Base-by-base conservation (phyloP, 495 filamentous ascomycete genomes). In the Rhizodiscina lignyota region DNA sequence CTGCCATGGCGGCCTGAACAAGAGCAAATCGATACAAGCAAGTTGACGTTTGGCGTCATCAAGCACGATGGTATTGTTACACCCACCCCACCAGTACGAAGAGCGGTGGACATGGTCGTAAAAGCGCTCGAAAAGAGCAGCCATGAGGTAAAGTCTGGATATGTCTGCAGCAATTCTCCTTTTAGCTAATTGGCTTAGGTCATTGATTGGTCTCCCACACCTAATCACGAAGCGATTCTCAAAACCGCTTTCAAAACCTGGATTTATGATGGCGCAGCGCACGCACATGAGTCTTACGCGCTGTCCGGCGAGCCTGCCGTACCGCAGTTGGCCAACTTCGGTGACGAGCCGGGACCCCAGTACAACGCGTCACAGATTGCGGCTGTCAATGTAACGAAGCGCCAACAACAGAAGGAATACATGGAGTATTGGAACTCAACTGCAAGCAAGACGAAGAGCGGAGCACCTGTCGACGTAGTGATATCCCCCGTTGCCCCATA, bases 341-440 rank as follows among this genome's bases (percentile, higher is more conserved):
- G 53, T 18, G 6, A 23, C 6, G 39, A 48, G 8, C 47, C 44
- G 2, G 47, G 60, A 10, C 47, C 60, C 30, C 44, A 63, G 43
- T 49, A 41, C 19, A 61, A 43, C 21, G 67, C 66, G 0, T 54
- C 43, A 4, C 55, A 65, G 10, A 64, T 78, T 30, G 59, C 69
- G 6, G 61, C 50, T 16, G 40, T 61, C 13, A 79, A 78, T 36
- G 53, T 79, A 8, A 45, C 52, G n/a, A 68, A 72, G 40, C 61
- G 74, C 6, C 55, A 68, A 30, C 64, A 66, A 35, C 68, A 72
- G 49, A 76, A 74, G 44, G 59, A 64, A 30, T 78, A 79, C 41
- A 63, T 74, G 63, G 72, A 75, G 21, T 79, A 77, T 52, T 81
- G 76, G 76, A 73, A 77, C 42, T 66, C 53, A 29, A 80, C 74